Conservation (phyloP, 2,329 filamentous ascomycete genomes). For the Alternaria sp. region DNA sequence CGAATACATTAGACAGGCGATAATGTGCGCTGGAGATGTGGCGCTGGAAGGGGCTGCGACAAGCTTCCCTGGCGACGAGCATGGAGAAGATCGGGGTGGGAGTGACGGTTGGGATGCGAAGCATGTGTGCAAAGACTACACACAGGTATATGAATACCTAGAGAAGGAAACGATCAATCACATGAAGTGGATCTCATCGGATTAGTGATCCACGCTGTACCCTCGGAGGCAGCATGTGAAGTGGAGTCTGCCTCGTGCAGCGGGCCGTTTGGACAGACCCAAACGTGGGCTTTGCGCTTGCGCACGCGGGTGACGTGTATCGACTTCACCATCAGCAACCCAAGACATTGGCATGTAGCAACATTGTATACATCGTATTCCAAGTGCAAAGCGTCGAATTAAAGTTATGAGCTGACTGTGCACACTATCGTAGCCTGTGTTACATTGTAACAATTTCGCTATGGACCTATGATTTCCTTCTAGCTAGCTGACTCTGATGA, state of each 20-base stretch:
- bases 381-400: neutral
- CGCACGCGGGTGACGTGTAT: neutral
- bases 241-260: neutral
- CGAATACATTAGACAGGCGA: constrained; percentile 42
- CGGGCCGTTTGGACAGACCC: neutral
- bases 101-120: constrained; percentile 46
- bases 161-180: constrained; percentile 37
- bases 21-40: constrained; percentile 45
- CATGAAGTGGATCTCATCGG: constrained; percentile 39
- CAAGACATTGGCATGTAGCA: neutral
- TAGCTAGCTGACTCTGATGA: neutral
- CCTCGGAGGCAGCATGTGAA: constrained; percentile 6
- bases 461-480: neutral
- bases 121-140: constrained; percentile 44
- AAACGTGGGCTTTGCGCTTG: neutral
- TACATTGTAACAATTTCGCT: neutral
- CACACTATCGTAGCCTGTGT: neutral
- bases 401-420: neutral
- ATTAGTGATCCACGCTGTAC: neutral
- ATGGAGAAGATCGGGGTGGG: constrained; percentile 38
- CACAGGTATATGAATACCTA: constrained; percentile 38
- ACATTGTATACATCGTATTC: neutral
- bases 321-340: neutral
- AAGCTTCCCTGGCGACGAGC: constrained; percentile 34
- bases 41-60: constrained; percentile 43